These are phyloP conservation scores for Solanum chacoense DNA, from an alignment of 305 asterid genomes.

Conservation along the genomic window DNA sequence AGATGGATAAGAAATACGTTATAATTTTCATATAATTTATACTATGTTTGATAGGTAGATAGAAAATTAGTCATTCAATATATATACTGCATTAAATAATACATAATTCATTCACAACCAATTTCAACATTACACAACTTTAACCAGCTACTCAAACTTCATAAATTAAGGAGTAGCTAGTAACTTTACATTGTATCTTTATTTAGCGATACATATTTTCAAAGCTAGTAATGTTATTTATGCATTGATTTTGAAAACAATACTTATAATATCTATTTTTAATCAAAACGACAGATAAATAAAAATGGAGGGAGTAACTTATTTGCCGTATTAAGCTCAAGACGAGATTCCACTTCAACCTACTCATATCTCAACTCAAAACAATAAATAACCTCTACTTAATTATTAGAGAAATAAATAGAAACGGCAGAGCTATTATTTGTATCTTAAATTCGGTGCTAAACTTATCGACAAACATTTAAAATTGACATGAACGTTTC, in stretches of 20 bases:
- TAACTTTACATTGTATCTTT: no score
- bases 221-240: background rate
- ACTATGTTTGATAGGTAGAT: no score
- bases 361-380: background rate
- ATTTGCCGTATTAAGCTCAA: background rate
- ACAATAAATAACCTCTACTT: background rate
- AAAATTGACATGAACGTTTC: background rate
- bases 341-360: background rate
- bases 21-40: no score
- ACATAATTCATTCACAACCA: background rate
- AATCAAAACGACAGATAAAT: fast-evolving
- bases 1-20: no score
- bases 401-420: background rate
- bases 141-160: background rate
- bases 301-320: background rate
- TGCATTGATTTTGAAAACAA: no score
- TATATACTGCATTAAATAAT: no score
- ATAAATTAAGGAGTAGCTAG: background rate
- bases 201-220: no score
- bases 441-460: background rate
- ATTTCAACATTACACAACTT: background rate
- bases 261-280: no score
- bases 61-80: no score
- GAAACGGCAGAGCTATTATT: background rate
- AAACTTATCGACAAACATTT: background rate